A percentile compares a stretch with the other conserved stretches of the same genome.
phyloP scores from a whole-genome alignment of 163 green algal genomes.

The Dunaliella salina region DNA sequence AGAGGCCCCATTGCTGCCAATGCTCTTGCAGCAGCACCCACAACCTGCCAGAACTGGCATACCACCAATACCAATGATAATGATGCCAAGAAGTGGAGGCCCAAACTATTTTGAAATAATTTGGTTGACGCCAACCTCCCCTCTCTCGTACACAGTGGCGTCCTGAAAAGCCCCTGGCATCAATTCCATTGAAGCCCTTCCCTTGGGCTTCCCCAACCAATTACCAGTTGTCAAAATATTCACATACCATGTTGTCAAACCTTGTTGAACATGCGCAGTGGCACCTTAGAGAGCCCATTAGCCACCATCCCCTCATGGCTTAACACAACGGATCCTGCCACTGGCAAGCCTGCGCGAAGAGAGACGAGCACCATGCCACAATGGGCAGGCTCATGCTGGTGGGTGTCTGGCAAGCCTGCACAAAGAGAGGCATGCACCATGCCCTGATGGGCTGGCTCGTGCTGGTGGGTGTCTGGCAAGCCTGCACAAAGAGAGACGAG shows the following conservation, averaged over 20 bases:
- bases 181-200: too few relatives aligned
- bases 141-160: too few relatives aligned
- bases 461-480: slow-evolving; percentile 44
- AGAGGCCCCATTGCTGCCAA: too few relatives aligned
- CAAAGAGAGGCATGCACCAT: slow-evolving; percentile 53
- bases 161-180: slow-evolving; percentile 81
- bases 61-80: too few relatives aligned
- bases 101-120: too few relatives aligned
- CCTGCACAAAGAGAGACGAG: slow-evolving; percentile 54
- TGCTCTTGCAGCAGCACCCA: too few relatives aligned
- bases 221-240: too few relatives aligned
- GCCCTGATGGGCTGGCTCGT: slow-evolving; percentile 90
- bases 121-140: too few relatives aligned
- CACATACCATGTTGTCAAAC: too few relatives aligned
- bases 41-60: too few relatives aligned
- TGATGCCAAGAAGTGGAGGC: too few relatives aligned
- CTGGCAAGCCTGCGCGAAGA: slow-evolving; percentile 51
- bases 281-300: slow-evolving; percentile 81
- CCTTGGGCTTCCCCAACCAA: too few relatives aligned
- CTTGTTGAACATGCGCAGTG: neutral
- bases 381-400: slow-evolving; percentile 87
- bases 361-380: slow-evolving; percentile 99
- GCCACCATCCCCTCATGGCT: slow-evolving; percentile 84
- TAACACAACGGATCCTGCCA: slow-evolving; percentile 64
- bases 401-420: neutral